Evolutionary conservation across 1,284 basidiomycete species (phyloP).

Genomic region (Rhodotorula sp.): DNA sequence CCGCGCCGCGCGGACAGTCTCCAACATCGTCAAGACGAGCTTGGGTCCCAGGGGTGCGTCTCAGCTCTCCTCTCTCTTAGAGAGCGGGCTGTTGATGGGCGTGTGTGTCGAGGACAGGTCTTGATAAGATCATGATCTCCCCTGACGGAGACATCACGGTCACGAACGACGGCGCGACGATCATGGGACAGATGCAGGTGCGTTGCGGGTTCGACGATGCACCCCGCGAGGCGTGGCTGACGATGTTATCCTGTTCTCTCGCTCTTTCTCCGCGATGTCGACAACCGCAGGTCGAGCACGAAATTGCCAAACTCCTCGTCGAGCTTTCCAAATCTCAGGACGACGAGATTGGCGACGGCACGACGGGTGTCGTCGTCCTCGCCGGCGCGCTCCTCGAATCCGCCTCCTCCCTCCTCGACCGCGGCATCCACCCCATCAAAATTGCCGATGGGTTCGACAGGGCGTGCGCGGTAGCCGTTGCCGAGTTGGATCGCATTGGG

Average conservation of each 20-base stretch:
- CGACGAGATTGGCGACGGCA: conserved; percentile 98
- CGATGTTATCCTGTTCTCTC: conserved; percentile 42
- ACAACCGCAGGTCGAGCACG: conserved; percentile 71
- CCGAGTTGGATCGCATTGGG: conserved; percentile 87
- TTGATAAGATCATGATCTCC: conserved; percentile 95
- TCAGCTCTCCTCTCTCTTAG: background rate
- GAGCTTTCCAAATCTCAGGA: conserved; percentile 97
- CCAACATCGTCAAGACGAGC: conserved; percentile 93
- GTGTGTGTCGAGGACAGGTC: conserved; percentile 51
- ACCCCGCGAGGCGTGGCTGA: background rate
- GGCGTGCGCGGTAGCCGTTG: conserved; percentile 84
- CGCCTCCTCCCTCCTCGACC: conserved; percentile 79
- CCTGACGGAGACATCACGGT: conserved; percentile 96
- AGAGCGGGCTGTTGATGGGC: background rate
- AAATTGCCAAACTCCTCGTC: conserved; percentile 95
- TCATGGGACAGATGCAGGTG: conserved; percentile 79
- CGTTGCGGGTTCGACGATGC: background rate
- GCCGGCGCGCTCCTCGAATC: conserved; percentile 93
- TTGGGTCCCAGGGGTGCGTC: conserved; percentile 76
- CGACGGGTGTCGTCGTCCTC: conserved; percentile 96
- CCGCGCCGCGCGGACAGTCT: conserved; percentile 85
- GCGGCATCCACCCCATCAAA: conserved; percentile 96
- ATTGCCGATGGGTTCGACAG: conserved; percentile 98
- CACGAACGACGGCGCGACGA: conserved; percentile 97
- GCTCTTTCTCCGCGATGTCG: conserved; percentile 53